Conservation (phyloP, 306 rosid genomes). For the Crataegus laevigata region DNA sequence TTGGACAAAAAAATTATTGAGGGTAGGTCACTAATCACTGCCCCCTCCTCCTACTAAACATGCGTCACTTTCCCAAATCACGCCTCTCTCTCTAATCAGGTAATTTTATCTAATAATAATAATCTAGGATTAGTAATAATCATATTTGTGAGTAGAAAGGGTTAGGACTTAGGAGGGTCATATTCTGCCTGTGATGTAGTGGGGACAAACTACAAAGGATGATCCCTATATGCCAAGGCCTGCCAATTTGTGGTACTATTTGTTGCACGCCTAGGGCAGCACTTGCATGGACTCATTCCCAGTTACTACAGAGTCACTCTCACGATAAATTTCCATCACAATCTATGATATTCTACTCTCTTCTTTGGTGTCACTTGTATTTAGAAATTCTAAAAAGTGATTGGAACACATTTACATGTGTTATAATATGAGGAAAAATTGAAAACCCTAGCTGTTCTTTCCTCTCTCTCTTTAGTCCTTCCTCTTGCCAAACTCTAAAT, state of each 20-base stretch:
- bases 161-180: conserved; percentile 23
- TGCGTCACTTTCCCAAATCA: not conserved
- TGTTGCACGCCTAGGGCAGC: not conserved
- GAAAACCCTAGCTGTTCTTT: too few species aligned
- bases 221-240: not conserved
- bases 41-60: not conserved
- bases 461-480: too few species aligned
- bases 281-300: not conserved
- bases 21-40: conserved; percentile 2
- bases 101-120: not conserved
- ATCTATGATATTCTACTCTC: not conserved
- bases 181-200: not conserved
- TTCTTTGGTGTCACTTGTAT: not conserved
- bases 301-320: not conserved
- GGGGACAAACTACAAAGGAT: not conserved
- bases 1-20: not conserved
- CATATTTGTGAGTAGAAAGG: not conserved
- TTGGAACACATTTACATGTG: too few species aligned
- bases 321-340: not conserved
- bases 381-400: not conserved
- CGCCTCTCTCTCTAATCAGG: not conserved
- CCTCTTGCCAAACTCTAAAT: too few species aligned
- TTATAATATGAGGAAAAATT: too few species aligned
- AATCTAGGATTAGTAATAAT: not conserved
- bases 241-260: not conserved